These are phyloP conservation scores for Taphrina betulina DNA, from an alignment of 1,139 yeast species.

Conservation along the genomic window DNA sequence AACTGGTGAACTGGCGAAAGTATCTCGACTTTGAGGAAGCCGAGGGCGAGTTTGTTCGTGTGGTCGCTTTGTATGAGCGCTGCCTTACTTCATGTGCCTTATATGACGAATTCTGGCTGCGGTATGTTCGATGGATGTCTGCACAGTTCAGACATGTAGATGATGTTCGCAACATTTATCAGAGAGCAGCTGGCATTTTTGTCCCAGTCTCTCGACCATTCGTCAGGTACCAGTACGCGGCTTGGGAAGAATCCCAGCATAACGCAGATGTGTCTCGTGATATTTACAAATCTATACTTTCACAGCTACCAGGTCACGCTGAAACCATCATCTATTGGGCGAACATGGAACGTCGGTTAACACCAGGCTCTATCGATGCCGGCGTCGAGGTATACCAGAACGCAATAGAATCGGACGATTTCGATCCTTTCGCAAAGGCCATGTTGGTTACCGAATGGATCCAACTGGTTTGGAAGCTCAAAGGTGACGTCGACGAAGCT, in stretches of 20 bases:
- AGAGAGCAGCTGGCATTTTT: slow-evolving; percentile 43
- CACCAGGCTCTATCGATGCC: slow-evolving; percentile 35
- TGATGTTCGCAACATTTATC: slow-evolving; percentile 42
- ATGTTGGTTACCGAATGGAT: slow-evolving; percentile 40
- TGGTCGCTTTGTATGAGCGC: slow-evolving; percentile 56
- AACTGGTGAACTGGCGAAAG: slow-evolving; percentile 58
- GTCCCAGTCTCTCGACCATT: slow-evolving; percentile 44
- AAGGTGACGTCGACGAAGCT: slow-evolving; percentile 39
- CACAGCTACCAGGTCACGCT: slow-evolving; percentile 42
- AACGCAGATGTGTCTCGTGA: slow-evolving; percentile 43
- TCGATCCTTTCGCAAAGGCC: slow-evolving; percentile 37
- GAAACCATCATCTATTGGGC: slow-evolving; percentile 42
- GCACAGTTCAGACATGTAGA: slow-evolving; percentile 38
- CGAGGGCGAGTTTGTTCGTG: slow-evolving; percentile 42
- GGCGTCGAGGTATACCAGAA: slow-evolving; percentile 39
- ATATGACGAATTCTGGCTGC: slow-evolving; percentile 62
- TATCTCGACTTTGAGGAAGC: slow-evolving; percentile 60
- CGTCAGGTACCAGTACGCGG: slow-evolving; percentile 44
- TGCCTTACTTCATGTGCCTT: slow-evolving; percentile 49
- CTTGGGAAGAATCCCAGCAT: slow-evolving; percentile 44
- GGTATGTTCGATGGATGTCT: slow-evolving; percentile 53
- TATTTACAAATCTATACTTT: slow-evolving; percentile 41
- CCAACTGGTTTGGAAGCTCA: slow-evolving; percentile 40
- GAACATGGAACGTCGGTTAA: slow-evolving; percentile 38
- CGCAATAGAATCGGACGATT: slow-evolving; percentile 41